Percentiles rank a stretch among this genome's conserved stretches.
Conservation (phyloP, 2,329 filamentous ascomycete species). For the Onygena corvina region DNA sequence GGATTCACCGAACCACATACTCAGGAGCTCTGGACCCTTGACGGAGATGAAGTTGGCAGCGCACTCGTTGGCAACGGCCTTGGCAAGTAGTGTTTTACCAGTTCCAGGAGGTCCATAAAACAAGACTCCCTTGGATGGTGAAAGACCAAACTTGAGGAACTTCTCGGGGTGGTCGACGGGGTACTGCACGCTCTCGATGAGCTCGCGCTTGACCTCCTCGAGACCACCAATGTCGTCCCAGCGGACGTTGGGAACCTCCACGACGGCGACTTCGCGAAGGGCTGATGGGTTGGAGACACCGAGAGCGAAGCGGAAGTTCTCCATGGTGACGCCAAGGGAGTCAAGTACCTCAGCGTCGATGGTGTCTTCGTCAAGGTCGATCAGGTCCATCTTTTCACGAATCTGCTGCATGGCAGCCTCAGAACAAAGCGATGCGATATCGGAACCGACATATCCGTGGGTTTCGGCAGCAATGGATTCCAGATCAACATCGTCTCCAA, state of each 20-base stretch:
- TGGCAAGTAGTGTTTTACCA: conserved; percentile 98
- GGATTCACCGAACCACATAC: conserved; percentile 99
- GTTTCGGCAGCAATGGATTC: conserved; percentile 96
- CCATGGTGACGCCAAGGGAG: conserved; percentile 96
- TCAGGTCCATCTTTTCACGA: conserved; percentile 99
- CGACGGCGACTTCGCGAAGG: conserved; percentile 94
- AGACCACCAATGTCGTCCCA: conserved; percentile 99
- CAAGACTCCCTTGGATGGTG: conserved; percentile 91
- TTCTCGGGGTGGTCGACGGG: conserved; percentile 98
- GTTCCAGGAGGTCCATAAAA: conserved; percentile 99
- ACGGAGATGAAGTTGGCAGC: conserved; percentile 99
- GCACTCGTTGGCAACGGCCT: conserved; percentile 98
- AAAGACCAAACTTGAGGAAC: conserved; percentile 99
- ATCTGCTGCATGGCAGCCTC: conserved; percentile 99
- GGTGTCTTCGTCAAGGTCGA: conserved; percentile 96
- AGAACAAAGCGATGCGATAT: conserved; percentile 95
- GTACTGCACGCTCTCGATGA: conserved; percentile 97
- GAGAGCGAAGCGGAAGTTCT: conserved; percentile 98
- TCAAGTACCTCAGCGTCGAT: conserved; percentile 98
- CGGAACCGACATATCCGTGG: conserved; percentile 96
- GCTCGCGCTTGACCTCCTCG: conserved; percentile 96
- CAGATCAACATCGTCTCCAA: conserved; percentile 89
- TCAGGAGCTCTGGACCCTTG: conserved; percentile 94
- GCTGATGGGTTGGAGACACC: conserved; percentile 98
- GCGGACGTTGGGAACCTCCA: conserved; percentile 97